A percentile compares a stretch with the other conserved stretches of the same genome.
These are phyloP conservation scores for Candida suzukii DNA, from an alignment of 805 yeast genomes.

Conservation along the genomic window DNA sequence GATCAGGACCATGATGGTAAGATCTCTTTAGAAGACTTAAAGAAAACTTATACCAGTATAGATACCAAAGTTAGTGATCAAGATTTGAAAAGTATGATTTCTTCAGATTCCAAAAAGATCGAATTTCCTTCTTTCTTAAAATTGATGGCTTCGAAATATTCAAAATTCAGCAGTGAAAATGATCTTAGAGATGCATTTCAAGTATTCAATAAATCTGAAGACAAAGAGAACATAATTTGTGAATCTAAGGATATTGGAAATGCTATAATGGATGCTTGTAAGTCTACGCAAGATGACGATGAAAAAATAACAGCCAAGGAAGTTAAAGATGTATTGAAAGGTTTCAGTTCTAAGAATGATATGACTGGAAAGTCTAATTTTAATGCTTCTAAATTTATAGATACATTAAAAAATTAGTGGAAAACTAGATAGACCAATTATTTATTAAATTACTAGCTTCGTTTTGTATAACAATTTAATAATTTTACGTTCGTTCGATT, in stretches of 20 bases:
- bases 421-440: neutral
- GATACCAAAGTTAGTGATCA: conserved; percentile 38
- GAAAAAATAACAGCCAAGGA: conserved; percentile 25
- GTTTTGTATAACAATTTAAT: neutral
- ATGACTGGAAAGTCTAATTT: conserved; percentile 54
- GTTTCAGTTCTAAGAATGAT: conserved; percentile 47
- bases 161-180: conserved; percentile 40
- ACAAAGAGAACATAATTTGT: conserved; percentile 32
- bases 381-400: conserved; percentile 56
- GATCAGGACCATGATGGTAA: conserved; percentile 77
- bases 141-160: conserved; percentile 49
- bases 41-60: conserved; percentile 42
- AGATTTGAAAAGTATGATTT: conserved; percentile 34
- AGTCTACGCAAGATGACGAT: conserved; percentile 12
- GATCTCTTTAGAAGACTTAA: conserved; percentile 50
- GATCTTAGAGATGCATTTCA: conserved; percentile 58
- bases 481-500: too few species aligned
- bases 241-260: conserved; percentile 42
- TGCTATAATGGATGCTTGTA: conserved; percentile 35
- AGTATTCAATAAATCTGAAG: conserved; percentile 34
- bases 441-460: neutral
- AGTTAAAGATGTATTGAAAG: conserved; percentile 43
- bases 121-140: conserved; percentile 63
- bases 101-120: conserved; percentile 33
- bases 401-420: conserved; percentile 22